A percentile compares a stretch with the other conserved stretches of the same genome.
These are phyloP conservation scores for Fusarium setosum DNA, from an alignment of 2,329 filamentous ascomycete species.

Conservation along the genomic window DNA sequence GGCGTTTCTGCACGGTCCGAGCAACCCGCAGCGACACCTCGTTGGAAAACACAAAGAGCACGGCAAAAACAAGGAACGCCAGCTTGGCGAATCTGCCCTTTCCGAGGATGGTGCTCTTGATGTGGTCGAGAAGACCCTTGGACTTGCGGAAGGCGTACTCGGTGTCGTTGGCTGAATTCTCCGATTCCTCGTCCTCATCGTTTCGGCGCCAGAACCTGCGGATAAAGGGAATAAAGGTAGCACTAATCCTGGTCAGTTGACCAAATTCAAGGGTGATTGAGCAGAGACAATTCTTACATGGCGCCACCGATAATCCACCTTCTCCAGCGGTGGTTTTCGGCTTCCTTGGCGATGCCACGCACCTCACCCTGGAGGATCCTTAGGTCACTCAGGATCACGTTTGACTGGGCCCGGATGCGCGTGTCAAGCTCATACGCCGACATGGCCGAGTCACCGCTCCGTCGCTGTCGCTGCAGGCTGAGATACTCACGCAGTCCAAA, in stretches of 20 bases:
- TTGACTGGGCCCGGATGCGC: constrained; percentile 56
- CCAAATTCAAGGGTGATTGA: not conserved
- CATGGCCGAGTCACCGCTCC: constrained; percentile 42
- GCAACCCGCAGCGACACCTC: constrained; percentile 68
- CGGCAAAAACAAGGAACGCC: constrained; percentile 66
- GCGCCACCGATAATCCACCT: constrained; percentile 63
- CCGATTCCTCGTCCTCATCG: constrained; percentile 50
- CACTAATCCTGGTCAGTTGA: constrained; percentile 48
- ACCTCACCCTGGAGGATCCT: constrained; percentile 57
- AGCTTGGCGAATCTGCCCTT: constrained; percentile 60
- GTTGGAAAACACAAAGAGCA: constrained; percentile 69
- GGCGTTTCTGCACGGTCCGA: constrained; percentile 60
- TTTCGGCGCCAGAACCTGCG: constrained; percentile 62
- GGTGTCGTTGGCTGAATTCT: constrained; percentile 60
- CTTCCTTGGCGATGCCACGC: constrained; percentile 53
- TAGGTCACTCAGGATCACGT: constrained; percentile 57
- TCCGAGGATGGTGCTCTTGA: constrained; percentile 58
- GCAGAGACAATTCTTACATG: constrained; percentile 53
- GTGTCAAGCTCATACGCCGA: constrained; percentile 53
- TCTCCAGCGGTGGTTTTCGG: constrained; percentile 63
- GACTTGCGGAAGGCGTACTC: constrained; percentile 68
- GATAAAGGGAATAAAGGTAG: constrained; percentile 63
- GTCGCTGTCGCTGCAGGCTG: constrained; percentile 46
- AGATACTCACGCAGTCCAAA: constrained; percentile 51
- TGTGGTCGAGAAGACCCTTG: constrained; percentile 61